Base-by-base conservation (phyloP, 2,329 filamentous ascomycete species). In the Exophiala bonariae region DNA sequence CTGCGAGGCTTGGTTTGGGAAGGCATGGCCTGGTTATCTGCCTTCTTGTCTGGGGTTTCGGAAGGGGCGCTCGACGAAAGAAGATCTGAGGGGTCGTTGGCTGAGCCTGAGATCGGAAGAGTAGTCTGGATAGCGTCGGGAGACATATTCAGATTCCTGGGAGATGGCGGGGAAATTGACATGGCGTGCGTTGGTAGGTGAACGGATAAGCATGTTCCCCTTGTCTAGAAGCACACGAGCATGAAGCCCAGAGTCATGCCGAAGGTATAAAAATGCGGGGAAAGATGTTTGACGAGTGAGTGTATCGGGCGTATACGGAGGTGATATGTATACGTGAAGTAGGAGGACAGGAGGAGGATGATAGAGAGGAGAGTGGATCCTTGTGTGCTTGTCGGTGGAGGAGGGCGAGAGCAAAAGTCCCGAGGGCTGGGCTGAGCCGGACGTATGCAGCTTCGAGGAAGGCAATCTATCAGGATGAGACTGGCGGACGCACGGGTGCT, bases 121-220 rank as follows among this genome's bases (percentile, higher is more conserved):
- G 50, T 52, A 16, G 54, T 60, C 49, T 61, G 57, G 37, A 61
- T 32, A 38, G 58, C 63, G 19, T 65, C 59, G 13, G 63, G 63
- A 11, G 57, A 37, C 35, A 65, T 60, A 19, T 41, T 46, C 35
- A 65, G 59, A 19, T 41, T 46, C 44, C 41, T 47, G 37, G 30
- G 41, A 32, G 47, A 47, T 47, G 49, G 46, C 44, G 48, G 52
- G 48, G 50, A 50, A 38, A 47, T 32, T 28, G 49, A 41, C 47
- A 50, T 50, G 20, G 36, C 31, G 23, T 10, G 20, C 18, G 37
- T 33, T 26, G 41, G 41, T 20, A 19, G 23, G 34, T 31, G 31
- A 36, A 13, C 20, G 20, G 22, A 41, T 40, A 35, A 18, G 42
- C 52, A 52, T 55, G 28, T 26, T 49, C 28, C 18, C 32, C 31